These are phyloP conservation scores for Saussurea involucrata DNA, from an alignment of 129 eudicot species.

Conservation along the genomic window DNA sequence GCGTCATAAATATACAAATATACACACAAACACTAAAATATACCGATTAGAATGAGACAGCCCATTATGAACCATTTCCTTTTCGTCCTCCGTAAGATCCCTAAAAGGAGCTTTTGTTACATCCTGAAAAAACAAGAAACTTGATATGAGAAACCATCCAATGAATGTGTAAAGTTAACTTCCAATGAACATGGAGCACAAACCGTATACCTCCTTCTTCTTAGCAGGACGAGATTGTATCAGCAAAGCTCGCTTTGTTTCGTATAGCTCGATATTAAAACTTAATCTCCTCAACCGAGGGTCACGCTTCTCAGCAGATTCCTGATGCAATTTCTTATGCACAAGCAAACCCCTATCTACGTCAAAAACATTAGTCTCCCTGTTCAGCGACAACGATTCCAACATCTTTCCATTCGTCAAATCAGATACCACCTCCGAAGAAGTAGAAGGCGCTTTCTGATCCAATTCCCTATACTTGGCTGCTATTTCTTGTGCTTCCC, in stretches of 20 bases:
- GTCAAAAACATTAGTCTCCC: slow-evolving; percentile 10
- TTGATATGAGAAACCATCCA: slow-evolving; percentile 4
- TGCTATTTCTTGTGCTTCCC: slow-evolving; percentile 22
- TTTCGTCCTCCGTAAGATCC: slow-evolving; percentile 67
- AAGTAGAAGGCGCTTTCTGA: slow-evolving; percentile 19
- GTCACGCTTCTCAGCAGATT: slow-evolving; percentile 13
- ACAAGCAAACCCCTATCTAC: slow-evolving; percentile 14
- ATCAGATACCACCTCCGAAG: slow-evolving; percentile 26
- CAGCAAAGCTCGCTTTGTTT: slow-evolving; percentile 2
- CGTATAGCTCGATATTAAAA: slow-evolving; percentile 25
- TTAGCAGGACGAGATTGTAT: slow-evolving; percentile 33
- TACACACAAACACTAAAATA: slow-evolving; percentile 4
- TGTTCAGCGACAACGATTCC: slow-evolving; percentile 20
- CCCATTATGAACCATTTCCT: slow-evolving; percentile 49
- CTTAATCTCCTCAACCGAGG: slow-evolving; percentile 23
- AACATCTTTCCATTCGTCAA: slow-evolving; percentile 26
- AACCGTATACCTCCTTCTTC: slow-evolving; percentile 35
- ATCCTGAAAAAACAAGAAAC: slow-evolving; percentile 42
- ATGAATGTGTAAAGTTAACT: neutral
- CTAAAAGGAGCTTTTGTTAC: slow-evolving; percentile 53
- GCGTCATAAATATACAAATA: neutral
- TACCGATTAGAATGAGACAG: slow-evolving; percentile 57
- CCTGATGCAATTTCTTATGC: slow-evolving; percentile 30
- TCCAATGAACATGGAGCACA: neutral
- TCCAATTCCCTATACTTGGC: slow-evolving; percentile 25